These are phyloP conservation scores for Pulveroboletus sp. DNA, from an alignment of 768 basidiomycete genomes.

Conservation along the genomic window DNA sequence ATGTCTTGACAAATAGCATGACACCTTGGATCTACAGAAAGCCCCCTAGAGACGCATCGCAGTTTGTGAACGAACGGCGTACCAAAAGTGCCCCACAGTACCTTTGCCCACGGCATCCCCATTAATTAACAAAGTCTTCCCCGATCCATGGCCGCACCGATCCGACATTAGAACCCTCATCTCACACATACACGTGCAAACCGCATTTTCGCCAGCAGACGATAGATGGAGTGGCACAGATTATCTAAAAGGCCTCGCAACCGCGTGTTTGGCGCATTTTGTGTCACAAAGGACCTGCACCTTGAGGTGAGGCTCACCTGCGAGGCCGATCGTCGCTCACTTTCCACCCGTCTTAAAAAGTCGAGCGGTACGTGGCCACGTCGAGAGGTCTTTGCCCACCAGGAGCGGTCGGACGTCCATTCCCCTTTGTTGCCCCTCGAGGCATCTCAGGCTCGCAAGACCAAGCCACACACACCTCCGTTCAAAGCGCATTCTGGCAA, in stretches of 20 bases:
- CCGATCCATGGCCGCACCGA: conserved; percentile 13
- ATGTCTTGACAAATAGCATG: background rate
- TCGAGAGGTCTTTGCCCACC: background rate
- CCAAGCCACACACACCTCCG: background rate
- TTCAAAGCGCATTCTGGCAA: background rate
- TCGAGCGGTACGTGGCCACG: background rate
- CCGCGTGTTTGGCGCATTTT: conserved; percentile 28
- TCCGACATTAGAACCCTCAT: conserved; percentile 5
- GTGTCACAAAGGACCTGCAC: conserved; percentile 11
- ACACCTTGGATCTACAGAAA: background rate
- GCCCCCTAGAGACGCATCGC: background rate
- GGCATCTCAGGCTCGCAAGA: conserved; percentile 1
- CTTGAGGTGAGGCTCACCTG: conserved; percentile 6
- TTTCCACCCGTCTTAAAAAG: background rate
- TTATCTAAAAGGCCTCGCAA: conserved; percentile 27
- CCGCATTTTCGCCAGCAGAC: conserved; percentile 16
- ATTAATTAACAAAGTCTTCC: background rate
- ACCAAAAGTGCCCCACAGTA: too few species aligned
- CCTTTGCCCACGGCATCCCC: background rate
- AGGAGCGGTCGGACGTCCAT: background rate
- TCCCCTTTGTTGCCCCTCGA: background rate
- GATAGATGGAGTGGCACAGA: conserved; percentile 16
- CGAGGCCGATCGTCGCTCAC: background rate
- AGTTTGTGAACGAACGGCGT: background rate
- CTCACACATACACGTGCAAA: conserved; percentile 19